Conservation (phyloP, 768 basidiomycete genomes). For the Nidula microcarpa region DNA sequence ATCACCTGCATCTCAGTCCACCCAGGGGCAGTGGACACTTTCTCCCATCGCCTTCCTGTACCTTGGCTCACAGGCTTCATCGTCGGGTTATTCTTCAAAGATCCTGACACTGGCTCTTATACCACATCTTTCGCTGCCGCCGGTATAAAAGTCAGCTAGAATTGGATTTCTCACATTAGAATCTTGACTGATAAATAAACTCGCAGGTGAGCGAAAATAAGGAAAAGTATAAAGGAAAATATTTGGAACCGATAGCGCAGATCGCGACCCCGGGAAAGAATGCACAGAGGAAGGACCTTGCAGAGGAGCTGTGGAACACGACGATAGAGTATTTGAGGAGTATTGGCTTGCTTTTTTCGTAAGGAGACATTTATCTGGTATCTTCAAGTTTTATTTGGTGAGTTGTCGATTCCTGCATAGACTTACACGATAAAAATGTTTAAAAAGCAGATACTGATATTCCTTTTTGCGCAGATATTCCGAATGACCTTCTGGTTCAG, state of each 20-base stretch:
- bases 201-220: no score
- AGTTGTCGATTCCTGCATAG: no score
- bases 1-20: slow-evolving; percentile 11
- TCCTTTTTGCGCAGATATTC: neutral
- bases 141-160: neutral
- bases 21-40: slow-evolving; percentile 10
- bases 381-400: neutral
- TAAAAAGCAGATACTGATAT: no score
- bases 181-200: no score
- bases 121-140: neutral
- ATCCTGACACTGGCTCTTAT: neutral
- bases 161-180: neutral
- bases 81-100: neutral
- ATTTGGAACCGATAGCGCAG: neutral
- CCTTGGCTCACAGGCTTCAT: neutral
- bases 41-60: neutral
- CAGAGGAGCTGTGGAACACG: neutral
- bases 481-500: neutral
- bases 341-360: neutral
- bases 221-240: neutral
- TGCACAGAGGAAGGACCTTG: neutral
- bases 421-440: no score
- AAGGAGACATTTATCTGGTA: neutral
- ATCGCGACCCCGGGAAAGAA: neutral
- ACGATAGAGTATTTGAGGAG: neutral